These are phyloP conservation scores for Tolypocladium guangdongense DNA, from an alignment of 2,329 filamentous ascomycete genomes.

Conservation along the genomic window DNA sequence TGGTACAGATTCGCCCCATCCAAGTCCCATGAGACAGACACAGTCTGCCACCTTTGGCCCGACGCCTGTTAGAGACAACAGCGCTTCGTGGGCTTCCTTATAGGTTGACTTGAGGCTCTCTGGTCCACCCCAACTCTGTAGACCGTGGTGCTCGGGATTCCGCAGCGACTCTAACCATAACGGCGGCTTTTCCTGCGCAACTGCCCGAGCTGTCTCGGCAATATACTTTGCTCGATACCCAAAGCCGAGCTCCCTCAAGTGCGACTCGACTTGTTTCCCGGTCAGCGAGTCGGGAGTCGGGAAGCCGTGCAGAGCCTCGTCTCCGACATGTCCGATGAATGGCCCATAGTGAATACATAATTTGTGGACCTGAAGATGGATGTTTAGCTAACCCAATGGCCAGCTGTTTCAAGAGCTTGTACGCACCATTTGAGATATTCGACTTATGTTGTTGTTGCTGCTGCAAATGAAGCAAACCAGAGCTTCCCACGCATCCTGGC, in stretches of 20 bases:
- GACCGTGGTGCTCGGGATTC: conserved; percentile 60
- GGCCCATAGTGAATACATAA: conserved; percentile 79
- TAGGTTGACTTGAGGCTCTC: conserved; percentile 47
- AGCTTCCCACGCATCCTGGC: conserved; percentile 93
- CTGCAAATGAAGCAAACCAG: conserved; percentile 94
- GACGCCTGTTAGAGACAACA: conserved; percentile 74
- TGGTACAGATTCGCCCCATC: conserved; percentile 90
- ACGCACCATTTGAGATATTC: conserved; percentile 86
- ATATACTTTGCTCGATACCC: conserved; percentile 94
- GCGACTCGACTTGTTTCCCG: conserved; percentile 62
- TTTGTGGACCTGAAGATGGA: conserved; percentile 55
- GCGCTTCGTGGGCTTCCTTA: conserved; percentile 65
- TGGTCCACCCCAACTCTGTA: conserved; percentile 24
- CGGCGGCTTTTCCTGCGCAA: conserved; percentile 54
- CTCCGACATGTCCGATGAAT: conserved; percentile 58
- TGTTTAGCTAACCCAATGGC: not conserved
- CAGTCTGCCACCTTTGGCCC: conserved; percentile 97
- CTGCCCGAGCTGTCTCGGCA: conserved; percentile 67
- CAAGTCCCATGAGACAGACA: conserved; percentile 89
- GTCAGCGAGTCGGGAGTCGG: conserved; percentile 66
- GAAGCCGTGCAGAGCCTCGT: conserved; percentile 75
- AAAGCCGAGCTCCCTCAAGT: conserved; percentile 76
- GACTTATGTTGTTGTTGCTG: conserved; percentile 94
- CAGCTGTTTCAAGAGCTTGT: too few relatives aligned
- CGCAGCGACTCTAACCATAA: conserved; percentile 70